Base-by-base conservation (phyloP, 139 green algal species). In the Chlamydomonas urium region DNA sequence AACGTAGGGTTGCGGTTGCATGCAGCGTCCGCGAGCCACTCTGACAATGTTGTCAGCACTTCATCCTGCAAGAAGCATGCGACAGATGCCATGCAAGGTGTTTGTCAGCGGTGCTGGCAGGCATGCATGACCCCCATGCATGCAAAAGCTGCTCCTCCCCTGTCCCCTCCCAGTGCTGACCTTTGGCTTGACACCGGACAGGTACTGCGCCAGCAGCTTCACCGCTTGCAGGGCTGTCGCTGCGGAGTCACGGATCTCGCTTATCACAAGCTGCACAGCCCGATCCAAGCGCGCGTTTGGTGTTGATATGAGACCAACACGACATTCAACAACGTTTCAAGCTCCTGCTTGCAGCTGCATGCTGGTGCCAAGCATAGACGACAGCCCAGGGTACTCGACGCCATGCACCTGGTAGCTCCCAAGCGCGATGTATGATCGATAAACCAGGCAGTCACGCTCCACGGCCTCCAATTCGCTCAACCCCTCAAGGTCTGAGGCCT, bases 341-440 rank as follows among this genome's bases (percentile, higher is more conserved):
- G n/a, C n/a, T n/a, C n/a, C n/a, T n/a, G n/a, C n/a, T n/a, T n/a
- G n/a, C n/a, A n/a, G n/a, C n/a, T n/a, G n/a, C n/a, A n/a, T n/a
- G n/a, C n/a, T n/a, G n/a, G n/a, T n/a, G n/a, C n/a, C n/a, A n/a
- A n/a, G n/a, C n/a, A n/a, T n/a, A n/a, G n/a, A n/a, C n/a, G n/a
- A n/a, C n/a, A n/a, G n/a, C n/a, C n/a, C n/a, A n/a, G n/a, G n/a
- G n/a, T n/a, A n/a, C n/a, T n/a, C n/a, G n/a, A n/a, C n/a, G n/a
- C n/a, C n/a, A 50, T 14, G 42, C 42, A 98, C 94, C 77, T 98
- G 88, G 53, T 92, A 92, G 73, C 80, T 93, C 8, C 95, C 94
- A 2, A 98, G 75, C 2, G 93, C 95, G 34, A 99, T 94, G 83
- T 99, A 98, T 2, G 93, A 92, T 17, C 95, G 83, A 73, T 98